Evolutionary conservation across 139 green algal genomes (phyloP), one percentile per base, ranked within the genome.

Genomic region (Coccomyxa sp.): DNA sequence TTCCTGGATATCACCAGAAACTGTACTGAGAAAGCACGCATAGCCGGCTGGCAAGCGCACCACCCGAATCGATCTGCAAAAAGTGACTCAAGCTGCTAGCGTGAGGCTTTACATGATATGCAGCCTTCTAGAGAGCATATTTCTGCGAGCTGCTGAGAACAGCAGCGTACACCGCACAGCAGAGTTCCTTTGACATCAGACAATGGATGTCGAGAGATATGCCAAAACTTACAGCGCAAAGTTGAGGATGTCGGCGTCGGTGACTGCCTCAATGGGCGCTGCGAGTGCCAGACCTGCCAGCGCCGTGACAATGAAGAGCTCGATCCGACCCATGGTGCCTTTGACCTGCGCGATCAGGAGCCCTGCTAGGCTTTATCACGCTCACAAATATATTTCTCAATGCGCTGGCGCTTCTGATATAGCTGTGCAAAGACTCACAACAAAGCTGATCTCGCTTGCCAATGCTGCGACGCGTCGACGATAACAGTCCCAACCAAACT

Each of bases 281-380:
- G 5, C 50, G 27, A 64, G 50, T 64, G 50, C 50, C 50, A 64
- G 50, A 31, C 18, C 50, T 64, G 50, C 50, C 50, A 64, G 50
- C 50, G 50, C 50, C 50, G 50, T 64, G 50, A 64, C 50, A 64
- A 64, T 64, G 50, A 64, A 64, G 50, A 64, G 50, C 50, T 64
- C 50, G 50, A 18, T 64, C 50, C 50, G 50, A 64, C 50, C 50
- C 50, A 64, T 64, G 50, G 50, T 64, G 50, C 27, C 18, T 64
- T 64, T 64, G 50, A 64, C 50, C 50, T 64, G 50, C 50, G 50
- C 27, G 50, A 22, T 64, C 50, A 64, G 50, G 50, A 64, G 50
- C 50, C 50, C 50, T 64, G 27, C 50, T 64, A 22, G 18, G 27
- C 50, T 31, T 64, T 64, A 22, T 64, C 50, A 18, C 18, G 18